Percentiles rank a stretch among this genome's conserved stretches.
Evolutionary conservation across 2,329 filamentous ascomycete species (phyloP).

Genomic region (Verruconis gallopava): DNA sequence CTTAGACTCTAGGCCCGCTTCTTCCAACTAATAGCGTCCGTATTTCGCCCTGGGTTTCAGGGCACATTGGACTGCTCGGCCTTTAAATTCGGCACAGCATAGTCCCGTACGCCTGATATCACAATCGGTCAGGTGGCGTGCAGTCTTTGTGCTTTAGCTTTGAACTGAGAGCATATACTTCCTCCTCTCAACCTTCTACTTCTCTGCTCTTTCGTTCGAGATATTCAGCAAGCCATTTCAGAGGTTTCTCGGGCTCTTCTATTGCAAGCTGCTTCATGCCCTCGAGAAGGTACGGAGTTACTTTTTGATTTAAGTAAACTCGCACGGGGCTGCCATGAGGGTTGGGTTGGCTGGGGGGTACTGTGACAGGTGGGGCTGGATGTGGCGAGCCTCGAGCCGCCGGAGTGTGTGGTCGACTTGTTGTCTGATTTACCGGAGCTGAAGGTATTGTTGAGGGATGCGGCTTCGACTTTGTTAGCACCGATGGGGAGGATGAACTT

Average conservation of each 20-base stretch:
- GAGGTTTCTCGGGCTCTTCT: conserved; percentile 37
- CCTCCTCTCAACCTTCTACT: conserved; percentile 26
- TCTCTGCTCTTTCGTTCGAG: conserved; percentile 34
- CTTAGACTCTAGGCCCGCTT: no score
- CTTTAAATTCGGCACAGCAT: no score
- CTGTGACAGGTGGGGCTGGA: neutral
- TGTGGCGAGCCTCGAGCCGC: conserved; percentile 8
- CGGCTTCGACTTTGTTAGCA: neutral
- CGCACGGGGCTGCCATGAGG: conserved; percentile 35
- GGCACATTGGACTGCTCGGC: no score
- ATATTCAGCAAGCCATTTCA: conserved; percentile 36
- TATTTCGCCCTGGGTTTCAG: no score
- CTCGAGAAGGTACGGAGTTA: conserved; percentile 38
- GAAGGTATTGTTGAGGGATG: neutral
- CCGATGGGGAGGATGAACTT: neutral
- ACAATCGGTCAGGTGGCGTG: no score
- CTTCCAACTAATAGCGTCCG: no score
- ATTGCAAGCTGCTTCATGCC: conserved; percentile 38
- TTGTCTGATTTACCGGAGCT: neutral
- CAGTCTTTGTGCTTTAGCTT: no score
- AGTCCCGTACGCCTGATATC: no score
- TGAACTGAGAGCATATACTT: neutral
- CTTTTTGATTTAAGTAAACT: conserved; percentile 35
- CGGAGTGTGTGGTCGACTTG: neutral
- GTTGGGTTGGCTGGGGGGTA: conserved; percentile 24